Base-by-base conservation (phyloP, 2,329 filamentous ascomycete species). In the Xylaria multiplex region DNA sequence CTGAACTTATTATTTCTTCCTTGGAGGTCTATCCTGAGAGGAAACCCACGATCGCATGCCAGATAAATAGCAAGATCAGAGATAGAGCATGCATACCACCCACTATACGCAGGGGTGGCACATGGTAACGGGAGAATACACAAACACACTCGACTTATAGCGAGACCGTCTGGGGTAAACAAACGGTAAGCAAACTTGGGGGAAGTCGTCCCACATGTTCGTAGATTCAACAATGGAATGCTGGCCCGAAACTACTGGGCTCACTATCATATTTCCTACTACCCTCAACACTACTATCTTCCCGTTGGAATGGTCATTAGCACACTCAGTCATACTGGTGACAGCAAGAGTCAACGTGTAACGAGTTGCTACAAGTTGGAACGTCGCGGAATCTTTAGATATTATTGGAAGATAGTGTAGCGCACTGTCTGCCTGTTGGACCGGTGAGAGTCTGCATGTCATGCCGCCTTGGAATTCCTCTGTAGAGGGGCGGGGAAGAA, bases 91-190 rank as follows among this genome's bases (percentile, higher is more conserved):
- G 72, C 70, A 75, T 75, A 70, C 71, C 64, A 72, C 71, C 69
- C 65, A 71, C 67, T 70, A 60, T 66, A 59, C 62, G 68, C 72
- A 76, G 72, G 75, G 74, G 74, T 75, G 69, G 70, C 74, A 76
- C 73, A 74, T 74, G 74, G 74, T 73, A 69, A 72, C 64, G 67
- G 67, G 64, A 63, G 72, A 70, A 64, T 13, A 67, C 46, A 56
- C 49, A 68, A 66, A 68, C 62, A 66, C 58, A 64, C 63, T 67
- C 65, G 58, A 59, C 48, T 40, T 67, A 67, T 27, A 42, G 52
- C 43, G 50, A 64, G 52, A 65, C 62, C 65, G 64, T 68, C 65
- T 64, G 69, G 67, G 69, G 66, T 62, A 69, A 45, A 46, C 8
- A 55, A 27, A 59, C 43, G 32, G 66, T 62, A 69, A 45, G 52